Percentiles rank a stretch among this genome's conserved stretches.
phyloP scores from a whole-genome alignment of 148 eudicot genomes.

The Chenopodium berlandieri region DNA sequence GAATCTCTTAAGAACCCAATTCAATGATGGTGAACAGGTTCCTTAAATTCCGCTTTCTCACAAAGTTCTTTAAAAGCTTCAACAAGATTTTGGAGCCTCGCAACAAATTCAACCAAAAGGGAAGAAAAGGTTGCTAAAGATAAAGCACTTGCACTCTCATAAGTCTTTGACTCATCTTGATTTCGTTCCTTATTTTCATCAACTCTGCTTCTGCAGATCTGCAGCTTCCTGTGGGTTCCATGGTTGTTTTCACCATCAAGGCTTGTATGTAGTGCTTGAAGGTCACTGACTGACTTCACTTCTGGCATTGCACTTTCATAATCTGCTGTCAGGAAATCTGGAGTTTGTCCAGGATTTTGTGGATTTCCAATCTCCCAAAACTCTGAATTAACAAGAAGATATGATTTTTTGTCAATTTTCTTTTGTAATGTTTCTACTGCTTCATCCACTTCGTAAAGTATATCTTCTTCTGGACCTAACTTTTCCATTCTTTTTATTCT shows the following conservation, averaged over 20 bases:
- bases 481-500: constrained; percentile 75
- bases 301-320: constrained; percentile 32
- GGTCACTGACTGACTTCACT: constrained; percentile 43
- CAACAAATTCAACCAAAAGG: constrained; percentile 74
- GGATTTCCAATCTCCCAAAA: constrained; percentile 63
- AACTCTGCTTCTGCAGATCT: neutral
- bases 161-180: constrained; percentile 52
- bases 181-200: constrained; percentile 22
- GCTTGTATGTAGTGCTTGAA: constrained; percentile 33
- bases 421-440: constrained; percentile 73
- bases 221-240: neutral
- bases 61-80: constrained; percentile 66
- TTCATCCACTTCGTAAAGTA: constrained; percentile 55
- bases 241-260: constrained; percentile 23
- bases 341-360: constrained; percentile 27
- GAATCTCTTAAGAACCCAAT: neutral
- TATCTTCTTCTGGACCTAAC: constrained; percentile 39
- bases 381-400: constrained; percentile 70
- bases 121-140: constrained; percentile 74
- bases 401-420: constrained; percentile 69
- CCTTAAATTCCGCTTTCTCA: constrained; percentile 60
- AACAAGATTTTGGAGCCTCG: constrained; percentile 73
- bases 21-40: constrained; percentile 30
- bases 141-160: constrained; percentile 68
- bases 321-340: constrained; percentile 32